Evolutionary conservation across 78 protist species (phyloP), one percentile per base, ranked within the genome.

Genomic region (Trichosphaerium sp.): DNA sequence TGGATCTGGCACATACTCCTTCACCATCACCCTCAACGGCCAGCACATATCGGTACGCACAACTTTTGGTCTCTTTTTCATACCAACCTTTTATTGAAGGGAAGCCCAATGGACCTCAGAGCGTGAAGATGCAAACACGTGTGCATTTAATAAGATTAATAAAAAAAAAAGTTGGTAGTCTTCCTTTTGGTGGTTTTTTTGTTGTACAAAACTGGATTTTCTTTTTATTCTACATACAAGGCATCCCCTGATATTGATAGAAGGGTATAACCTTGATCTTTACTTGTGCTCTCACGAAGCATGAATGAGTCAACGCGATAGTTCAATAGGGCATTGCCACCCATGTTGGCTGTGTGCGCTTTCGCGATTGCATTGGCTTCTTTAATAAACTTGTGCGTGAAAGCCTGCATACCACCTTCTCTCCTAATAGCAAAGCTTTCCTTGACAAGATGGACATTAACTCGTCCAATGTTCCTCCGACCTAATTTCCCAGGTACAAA

Each of bases 331-430:
- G 78, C 82, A 60, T 82, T 82, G n/a, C 83, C 88, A 49, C 88
- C 88, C 23, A 76, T 47, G 6, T 67, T 39, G 12, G 57, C 34
- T 2, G 75, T 75, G n/a, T 75, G 82, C 3, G 83, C 69, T 57
- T 79, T 55, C 4, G 42, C 69, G 14, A 82, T 56, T 0, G 82
- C 78, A 38, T 75, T 66, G 18, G 80, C 78, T 31, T 82, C 88
- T 26, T 62, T 63, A 14, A 82, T 38, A 54, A 82, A 82, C 4
- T 63, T 70, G 63, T 82, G 82, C 32, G 80, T 48, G 39, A 82
- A 74, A 47, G 51, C 67, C 65, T 72, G 83, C 14, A 69, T 40
- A n/a, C 88, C 88, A 44, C 88, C 88, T 31, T 66, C 65, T n/a
- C 75, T 82, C 31, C 73, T 49, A 32, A 82, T 62, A 3, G 74